Base-by-base conservation (phyloP, 2,329 filamentous ascomycete genomes). In the Fusarium caatingaense region DNA sequence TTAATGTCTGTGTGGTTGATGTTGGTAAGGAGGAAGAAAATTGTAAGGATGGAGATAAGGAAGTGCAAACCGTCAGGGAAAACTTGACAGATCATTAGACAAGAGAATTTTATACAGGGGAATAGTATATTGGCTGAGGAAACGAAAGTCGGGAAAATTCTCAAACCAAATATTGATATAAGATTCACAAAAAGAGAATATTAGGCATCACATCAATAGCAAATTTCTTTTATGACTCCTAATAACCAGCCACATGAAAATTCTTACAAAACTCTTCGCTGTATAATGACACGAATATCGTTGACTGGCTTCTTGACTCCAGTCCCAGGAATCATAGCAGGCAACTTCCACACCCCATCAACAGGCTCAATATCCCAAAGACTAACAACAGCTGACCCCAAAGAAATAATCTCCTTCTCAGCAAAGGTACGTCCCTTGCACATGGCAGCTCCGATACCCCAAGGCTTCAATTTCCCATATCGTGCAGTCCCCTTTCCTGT, bases 361-460 rank as follows among this genome's bases (percentile, higher is more conserved):
- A n/a, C 59, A 4, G 66, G 69, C 8, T 28, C 28, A 13, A 72
- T 60, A 25, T 72, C 54, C 69, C 69, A 72, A 11, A 72, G 63
- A 44, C 58, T 71, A 8, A 64, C 7, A 11, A 72, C 45, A 44
- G 69, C 59, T 11, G 69, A 69, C 2, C 56, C 56, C 8, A 70
- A 37, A 13, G 55, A 44, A 18, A 74, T 50, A 6, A 75, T 66
- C 28, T 74, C 70, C 21, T 73, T 75, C 8, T 74, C 73, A 2
- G 73, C 73, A 56, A 75, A 75, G 1, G 72, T 71, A 10, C 73
- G 62, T 2, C 73, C 73, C 53, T 74, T 75, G 25, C 72, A 75
- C 51, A 75, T 72, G 2, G 50, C 66, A 41, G 64, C 28, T 4
- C 73, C 73, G 4, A 60, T 20, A 8, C 73, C 73, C 73, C 68